These are phyloP conservation scores for Moniliophthora roreri DNA, from an alignment of 1,284 basidiomycete species.

Conservation along the genomic window DNA sequence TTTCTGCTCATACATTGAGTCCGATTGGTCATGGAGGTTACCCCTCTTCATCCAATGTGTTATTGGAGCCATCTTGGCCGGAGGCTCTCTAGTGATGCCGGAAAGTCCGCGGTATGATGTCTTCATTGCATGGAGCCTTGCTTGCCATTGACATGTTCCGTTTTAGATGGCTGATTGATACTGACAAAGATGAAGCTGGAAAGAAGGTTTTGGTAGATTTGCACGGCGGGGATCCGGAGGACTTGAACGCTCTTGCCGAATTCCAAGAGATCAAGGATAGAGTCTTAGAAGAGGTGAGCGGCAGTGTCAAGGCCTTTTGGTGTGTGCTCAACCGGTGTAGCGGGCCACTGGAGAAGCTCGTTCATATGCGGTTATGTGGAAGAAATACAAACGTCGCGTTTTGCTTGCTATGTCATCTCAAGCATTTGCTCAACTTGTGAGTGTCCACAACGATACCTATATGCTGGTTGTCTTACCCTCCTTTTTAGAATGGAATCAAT, in stretches of 20 bases:
- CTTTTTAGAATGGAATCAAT: slow-evolving; percentile 81
- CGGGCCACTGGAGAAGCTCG: slow-evolving; percentile 78
- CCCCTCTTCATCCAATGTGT: slow-evolving; percentile 88
- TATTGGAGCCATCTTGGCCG: slow-evolving; percentile 82
- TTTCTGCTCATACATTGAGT: slow-evolving; percentile 86
- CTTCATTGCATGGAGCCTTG: neutral
- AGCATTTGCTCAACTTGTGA: slow-evolving; percentile 90
- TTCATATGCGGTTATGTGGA: slow-evolving; percentile 87
- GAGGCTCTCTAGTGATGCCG: slow-evolving; percentile 86
- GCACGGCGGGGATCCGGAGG: slow-evolving; percentile 82
- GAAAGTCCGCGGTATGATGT: slow-evolving; percentile 81
- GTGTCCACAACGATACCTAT: slow-evolving; percentile 24
- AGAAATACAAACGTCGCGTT: slow-evolving; percentile 84
- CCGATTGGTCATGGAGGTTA: slow-evolving; percentile 81
- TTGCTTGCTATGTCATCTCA: slow-evolving; percentile 97
- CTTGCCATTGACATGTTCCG: neutral
- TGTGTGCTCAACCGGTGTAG: slow-evolving; percentile 30
- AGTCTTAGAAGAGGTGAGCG: slow-evolving; percentile 74
- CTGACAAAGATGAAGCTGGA: slow-evolving; percentile 83
- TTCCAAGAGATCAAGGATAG: slow-evolving; percentile 93
- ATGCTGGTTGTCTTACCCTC: slow-evolving; percentile 11
- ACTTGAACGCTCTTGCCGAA: slow-evolving; percentile 77
- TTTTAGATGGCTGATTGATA: slow-evolving; percentile 88
- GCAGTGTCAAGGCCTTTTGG: slow-evolving; percentile 14
- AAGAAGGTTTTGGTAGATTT: slow-evolving; percentile 89